These are phyloP conservation scores for Trypanosomatidae sp. DNA, from an alignment of 208 protist genomes.

Conservation along the genomic window DNA sequence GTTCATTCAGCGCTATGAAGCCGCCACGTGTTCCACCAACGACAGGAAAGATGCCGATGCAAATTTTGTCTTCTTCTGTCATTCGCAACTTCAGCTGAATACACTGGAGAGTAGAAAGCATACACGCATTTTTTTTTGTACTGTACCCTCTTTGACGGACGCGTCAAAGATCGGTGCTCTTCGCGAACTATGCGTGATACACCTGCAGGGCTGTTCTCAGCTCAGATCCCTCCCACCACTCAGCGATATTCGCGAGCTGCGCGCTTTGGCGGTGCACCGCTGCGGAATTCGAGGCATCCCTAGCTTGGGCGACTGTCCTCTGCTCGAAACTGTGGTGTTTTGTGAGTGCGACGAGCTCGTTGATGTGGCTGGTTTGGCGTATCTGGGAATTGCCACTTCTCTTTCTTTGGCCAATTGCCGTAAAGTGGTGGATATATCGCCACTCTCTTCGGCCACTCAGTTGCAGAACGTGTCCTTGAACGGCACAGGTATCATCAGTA, in stretches of 20 bases:
- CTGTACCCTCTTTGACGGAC: conserved; percentile 2
- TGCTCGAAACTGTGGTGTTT: conserved; percentile 1
- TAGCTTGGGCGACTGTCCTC: neutral
- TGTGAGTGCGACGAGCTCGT: conserved; percentile 1
- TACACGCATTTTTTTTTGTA: conserved; percentile 1
- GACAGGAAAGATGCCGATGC: neutral
- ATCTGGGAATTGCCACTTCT: neutral
- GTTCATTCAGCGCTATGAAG: conserved; percentile 1
- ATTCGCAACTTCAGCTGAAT: neutral
- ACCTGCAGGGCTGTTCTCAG: conserved; percentile 10
- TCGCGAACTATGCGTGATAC: neutral
- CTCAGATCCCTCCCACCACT: conserved; percentile 3
- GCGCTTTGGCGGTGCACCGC: neutral
- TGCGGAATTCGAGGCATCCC: conserved; percentile 6
- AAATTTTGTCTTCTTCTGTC: neutral
- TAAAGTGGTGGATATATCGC: neutral
- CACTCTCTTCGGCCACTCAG: neutral
- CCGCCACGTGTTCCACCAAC: neutral
- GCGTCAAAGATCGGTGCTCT: neutral
- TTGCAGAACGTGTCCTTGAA: neutral
- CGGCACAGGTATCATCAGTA: neutral
- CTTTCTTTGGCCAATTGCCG: neutral
- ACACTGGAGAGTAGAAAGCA: neutral
- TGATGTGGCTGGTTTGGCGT: neutral
- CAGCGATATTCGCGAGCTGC: neutral